A percentile compares a stretch with the other conserved stretches of the same genome.
These are phyloP conservation scores for Hygrophorus russula DNA, from an alignment of 768 basidiomycete genomes.

Conservation along the genomic window DNA sequence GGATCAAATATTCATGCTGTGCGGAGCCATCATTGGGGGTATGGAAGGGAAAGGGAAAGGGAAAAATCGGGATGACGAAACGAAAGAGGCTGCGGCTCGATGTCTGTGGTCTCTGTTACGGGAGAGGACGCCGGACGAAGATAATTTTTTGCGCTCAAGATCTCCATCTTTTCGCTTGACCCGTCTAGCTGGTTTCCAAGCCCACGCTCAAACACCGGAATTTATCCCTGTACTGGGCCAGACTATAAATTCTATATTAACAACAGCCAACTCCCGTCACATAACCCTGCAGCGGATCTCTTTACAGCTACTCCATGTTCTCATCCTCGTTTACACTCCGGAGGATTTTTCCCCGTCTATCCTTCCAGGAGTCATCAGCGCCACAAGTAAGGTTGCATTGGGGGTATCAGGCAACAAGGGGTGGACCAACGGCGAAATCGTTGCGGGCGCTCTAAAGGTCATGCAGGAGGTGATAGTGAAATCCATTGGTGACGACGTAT, in stretches of 20 bases:
- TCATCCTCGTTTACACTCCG: conserved; percentile 51
- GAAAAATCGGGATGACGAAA: conserved; percentile 69
- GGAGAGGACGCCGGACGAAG: conserved; percentile 32
- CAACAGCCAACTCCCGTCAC: conserved; percentile 42
- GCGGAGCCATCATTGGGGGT: conserved; percentile 50
- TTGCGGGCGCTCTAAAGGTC: conserved; percentile 44
- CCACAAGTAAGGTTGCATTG: conserved; percentile 61
- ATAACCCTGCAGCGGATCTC: conserved; percentile 53
- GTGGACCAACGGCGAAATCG: conserved; percentile 65
- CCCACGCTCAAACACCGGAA: conserved; percentile 31
- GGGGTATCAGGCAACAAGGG: conserved; percentile 42
- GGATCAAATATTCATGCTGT: conserved; percentile 81
- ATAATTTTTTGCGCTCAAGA: conserved; percentile 14
- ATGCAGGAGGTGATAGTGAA: conserved; percentile 43
- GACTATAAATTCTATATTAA: conserved; percentile 66
- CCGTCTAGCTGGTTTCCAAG: conserved; percentile 26
- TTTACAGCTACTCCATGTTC: conserved; percentile 41
- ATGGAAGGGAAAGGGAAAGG: conserved; percentile 59
- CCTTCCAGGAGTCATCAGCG: conserved; percentile 75
- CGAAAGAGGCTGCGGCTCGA: conserved; percentile 59
- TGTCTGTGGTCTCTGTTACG: conserved; percentile 59
- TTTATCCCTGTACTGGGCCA: conserved; percentile 77
- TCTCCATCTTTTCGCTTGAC: conserved; percentile 14
- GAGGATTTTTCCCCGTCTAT: conserved; percentile 48
- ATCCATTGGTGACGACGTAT: conserved; percentile 59